These are phyloP conservation scores for Sporothrix inflata DNA, from an alignment of 2,329 filamentous ascomycete species.

Conservation along the genomic window DNA sequence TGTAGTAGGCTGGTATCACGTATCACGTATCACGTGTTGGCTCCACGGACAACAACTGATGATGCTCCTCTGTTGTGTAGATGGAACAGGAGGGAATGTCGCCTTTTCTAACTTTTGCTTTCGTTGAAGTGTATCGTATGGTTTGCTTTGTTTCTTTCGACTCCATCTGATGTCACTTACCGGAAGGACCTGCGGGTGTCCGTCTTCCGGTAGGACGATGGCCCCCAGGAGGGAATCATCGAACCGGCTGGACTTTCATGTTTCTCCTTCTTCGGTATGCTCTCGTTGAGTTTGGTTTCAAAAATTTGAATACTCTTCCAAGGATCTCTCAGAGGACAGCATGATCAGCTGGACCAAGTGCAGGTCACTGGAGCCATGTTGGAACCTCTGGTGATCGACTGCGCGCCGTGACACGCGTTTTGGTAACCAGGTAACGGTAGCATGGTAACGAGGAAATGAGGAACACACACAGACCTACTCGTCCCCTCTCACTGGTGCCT, in stretches of 20 bases:
- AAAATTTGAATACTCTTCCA: too few relatives aligned
- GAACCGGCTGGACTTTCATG: neutral
- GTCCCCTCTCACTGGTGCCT: neutral
- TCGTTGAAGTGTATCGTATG: too few relatives aligned
- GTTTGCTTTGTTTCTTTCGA: neutral
- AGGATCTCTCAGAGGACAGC: neutral
- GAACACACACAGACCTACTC: neutral
- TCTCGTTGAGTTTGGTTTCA: too few relatives aligned
- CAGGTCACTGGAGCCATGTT: neutral
- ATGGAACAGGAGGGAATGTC: too few relatives aligned
- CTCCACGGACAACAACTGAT: too few relatives aligned
- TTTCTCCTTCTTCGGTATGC: too few relatives aligned
- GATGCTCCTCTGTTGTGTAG: too few relatives aligned
- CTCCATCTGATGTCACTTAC: neutral
- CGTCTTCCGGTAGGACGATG: neutral
- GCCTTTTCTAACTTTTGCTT: too few relatives aligned
- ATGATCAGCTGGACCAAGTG: neutral
- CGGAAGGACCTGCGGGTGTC: neutral
- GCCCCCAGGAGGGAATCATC: neutral
- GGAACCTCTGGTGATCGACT: neutral
- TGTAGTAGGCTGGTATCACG: neutral
- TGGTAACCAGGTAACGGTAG: neutral
- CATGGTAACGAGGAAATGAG: neutral
- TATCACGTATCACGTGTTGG: too few relatives aligned
- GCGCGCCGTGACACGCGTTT: neutral